These are phyloP conservation scores for Trichoderma afroharzianum DNA, from an alignment of 2,329 filamentous ascomycete genomes.

Conservation along the genomic window DNA sequence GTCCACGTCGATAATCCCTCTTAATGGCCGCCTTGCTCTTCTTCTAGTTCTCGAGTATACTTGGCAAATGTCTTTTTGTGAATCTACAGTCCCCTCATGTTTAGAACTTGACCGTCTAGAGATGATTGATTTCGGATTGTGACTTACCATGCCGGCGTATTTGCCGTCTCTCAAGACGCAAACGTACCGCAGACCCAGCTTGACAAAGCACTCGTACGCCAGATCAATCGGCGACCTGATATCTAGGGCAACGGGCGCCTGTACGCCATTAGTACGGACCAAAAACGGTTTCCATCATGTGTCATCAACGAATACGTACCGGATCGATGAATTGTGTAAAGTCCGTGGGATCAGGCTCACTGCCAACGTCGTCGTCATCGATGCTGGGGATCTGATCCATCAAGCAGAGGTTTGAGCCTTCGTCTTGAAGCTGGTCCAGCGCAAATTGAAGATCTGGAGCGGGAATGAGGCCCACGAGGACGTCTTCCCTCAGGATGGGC, in stretches of 20 bases:
- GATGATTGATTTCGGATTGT: background rate
- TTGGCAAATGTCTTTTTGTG: conserved; percentile 98
- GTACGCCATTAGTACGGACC: conserved; percentile 14
- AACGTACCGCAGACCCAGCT: conserved; percentile 86
- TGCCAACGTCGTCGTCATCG: conserved; percentile 60
- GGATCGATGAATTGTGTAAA: conserved; percentile 92
- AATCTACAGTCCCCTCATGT: conserved; percentile 43
- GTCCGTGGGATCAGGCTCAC: conserved; percentile 65
- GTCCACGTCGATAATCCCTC: background rate
- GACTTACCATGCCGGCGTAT: conserved; percentile 80
- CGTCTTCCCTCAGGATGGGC: conserved; percentile 73
- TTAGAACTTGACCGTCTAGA: background rate
- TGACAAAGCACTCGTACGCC: conserved; percentile 94
- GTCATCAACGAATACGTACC: conserved; percentile 43
- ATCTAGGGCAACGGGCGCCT: conserved; percentile 83
- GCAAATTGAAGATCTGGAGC: conserved; percentile 92
- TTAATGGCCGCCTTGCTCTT: conserved; percentile 32
- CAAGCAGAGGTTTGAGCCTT: conserved; percentile 69
- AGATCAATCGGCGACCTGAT: conserved; percentile 88
- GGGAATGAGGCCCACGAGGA: conserved; percentile 87
- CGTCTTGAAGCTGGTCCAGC: conserved; percentile 76
- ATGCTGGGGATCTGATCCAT: conserved; percentile 69
- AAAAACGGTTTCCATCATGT: background rate
- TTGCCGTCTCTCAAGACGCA: conserved; percentile 81
- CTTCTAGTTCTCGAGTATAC: conserved; percentile 81